phyloP scores from a whole-genome alignment of 129 eudicot species.

The Helianthus annuus region DNA sequence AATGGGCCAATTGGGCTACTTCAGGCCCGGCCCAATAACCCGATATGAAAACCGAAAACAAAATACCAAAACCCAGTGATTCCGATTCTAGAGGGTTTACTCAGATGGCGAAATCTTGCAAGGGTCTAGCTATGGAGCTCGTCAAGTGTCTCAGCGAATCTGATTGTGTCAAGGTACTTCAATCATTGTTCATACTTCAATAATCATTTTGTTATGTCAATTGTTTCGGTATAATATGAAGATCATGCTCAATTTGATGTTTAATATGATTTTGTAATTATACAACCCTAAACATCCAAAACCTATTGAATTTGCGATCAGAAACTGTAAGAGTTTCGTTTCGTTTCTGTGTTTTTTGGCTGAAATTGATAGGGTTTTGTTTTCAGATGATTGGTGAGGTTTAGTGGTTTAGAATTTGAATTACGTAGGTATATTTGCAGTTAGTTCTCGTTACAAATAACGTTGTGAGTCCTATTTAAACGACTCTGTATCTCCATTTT shows the following conservation, averaged over 20 bases:
- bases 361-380: slow-evolving; percentile 15
- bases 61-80: background rate
- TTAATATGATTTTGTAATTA: background rate
- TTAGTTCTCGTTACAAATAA: background rate
- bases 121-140: slow-evolving; percentile 75
- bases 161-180: slow-evolving; percentile 69
- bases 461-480: background rate
- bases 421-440: background rate
- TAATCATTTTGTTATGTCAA: background rate
- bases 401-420: background rate
- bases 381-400: background rate
- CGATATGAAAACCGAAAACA: slow-evolving; percentile 1
- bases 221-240: background rate
- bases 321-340: background rate
- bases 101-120: slow-evolving; percentile 86
- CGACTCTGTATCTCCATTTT: too few relatives aligned
- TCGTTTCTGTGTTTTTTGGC: background rate
- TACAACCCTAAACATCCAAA: background rate
- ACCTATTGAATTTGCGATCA: background rate
- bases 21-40: slow-evolving; percentile 14
- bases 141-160: slow-evolving; percentile 91
- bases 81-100: background rate
- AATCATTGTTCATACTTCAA: background rate
- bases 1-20: background rate
- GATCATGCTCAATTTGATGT: slow-evolving; percentile 6